A percentile compares a stretch with the other conserved stretches of the same genome.
Evolutionary conservation across 441 rosid species (phyloP).

Genomic region (Gossypium lobatum): DNA sequence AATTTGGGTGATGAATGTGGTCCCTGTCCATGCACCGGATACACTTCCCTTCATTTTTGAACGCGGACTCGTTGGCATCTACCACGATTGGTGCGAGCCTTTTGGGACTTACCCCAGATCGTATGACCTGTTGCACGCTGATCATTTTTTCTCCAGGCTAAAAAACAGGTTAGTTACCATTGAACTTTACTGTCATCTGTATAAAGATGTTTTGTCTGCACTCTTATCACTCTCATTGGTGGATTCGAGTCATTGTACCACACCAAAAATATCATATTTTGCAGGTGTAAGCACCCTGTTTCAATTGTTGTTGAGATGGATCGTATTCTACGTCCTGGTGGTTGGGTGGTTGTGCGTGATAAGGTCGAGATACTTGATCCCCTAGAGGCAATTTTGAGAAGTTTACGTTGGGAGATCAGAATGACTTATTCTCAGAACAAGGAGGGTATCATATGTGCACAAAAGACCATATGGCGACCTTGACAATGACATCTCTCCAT

Average conservation of each 20-base stretch:
- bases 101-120: constrained; percentile 87
- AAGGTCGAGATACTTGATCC: constrained; percentile 75
- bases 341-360: constrained; percentile 79
- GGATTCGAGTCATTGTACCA: not conserved
- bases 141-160: constrained; percentile 89
- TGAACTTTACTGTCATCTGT: not conserved
- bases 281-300: constrained; percentile 78
- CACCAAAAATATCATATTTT: not conserved
- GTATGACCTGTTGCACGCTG: constrained; percentile 89
- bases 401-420: constrained; percentile 87
- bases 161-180: constrained; percentile 58
- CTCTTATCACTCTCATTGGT: not conserved
- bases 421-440: constrained; percentile 73
- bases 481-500: constrained; percentile 21
- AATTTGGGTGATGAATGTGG: constrained; percentile 89
- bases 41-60: constrained; percentile 82
- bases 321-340: constrained; percentile 70
- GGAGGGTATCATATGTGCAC: constrained; percentile 82
- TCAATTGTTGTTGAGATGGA: constrained; percentile 87
- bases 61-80: constrained; percentile 70
- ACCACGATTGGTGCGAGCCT: constrained; percentile 96
- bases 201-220: not conserved
- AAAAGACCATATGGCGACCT: constrained; percentile 80
- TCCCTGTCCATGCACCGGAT: constrained; percentile 82
- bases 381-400: constrained; percentile 61